Conservation (phyloP, 2,329 filamentous ascomycete species). For the Pseudocercospora fijiensis region DNA sequence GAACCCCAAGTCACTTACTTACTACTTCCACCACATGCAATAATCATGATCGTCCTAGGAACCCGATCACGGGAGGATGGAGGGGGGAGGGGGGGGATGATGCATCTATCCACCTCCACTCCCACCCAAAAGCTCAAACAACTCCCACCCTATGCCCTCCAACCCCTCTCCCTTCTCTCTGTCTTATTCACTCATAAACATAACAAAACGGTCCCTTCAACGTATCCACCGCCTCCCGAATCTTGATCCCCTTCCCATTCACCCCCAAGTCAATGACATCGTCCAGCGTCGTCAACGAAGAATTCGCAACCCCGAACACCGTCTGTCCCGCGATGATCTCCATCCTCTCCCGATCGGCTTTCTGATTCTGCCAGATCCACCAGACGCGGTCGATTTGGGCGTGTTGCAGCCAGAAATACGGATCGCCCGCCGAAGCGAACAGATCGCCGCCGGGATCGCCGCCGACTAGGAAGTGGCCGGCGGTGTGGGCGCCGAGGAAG, state of each 20-base stretch:
- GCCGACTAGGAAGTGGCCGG: slow-evolving; percentile 49
- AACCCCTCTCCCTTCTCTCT: not conserved
- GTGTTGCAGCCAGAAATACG: slow-evolving; percentile 52
- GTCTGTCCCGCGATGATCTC: not conserved
- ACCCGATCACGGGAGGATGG: too few species aligned
- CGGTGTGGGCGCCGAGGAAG: slow-evolving; percentile 40
- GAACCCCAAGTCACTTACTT: too few species aligned
- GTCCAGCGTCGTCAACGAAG: slow-evolving; percentile 21
- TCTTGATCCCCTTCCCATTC: slow-evolving; percentile 18
- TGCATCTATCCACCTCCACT: too few species aligned
- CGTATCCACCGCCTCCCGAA: slow-evolving; percentile 24
- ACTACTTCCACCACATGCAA: too few species aligned
- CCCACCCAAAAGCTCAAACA: too few species aligned
- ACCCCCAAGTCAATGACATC: slow-evolving; percentile 24
- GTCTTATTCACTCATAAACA: slow-evolving; percentile 16
- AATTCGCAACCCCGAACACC: not conserved
- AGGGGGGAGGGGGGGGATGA: too few species aligned
- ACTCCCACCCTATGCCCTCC: not conserved
- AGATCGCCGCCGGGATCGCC: slow-evolving; percentile 44
- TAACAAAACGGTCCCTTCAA: slow-evolving; percentile 25
- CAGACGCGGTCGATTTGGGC: slow-evolving; percentile 46
- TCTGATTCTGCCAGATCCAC: slow-evolving; percentile 52
- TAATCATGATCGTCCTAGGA: too few species aligned
- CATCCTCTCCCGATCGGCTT: not conserved
- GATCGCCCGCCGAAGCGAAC: slow-evolving; percentile 47